Evolutionary conservation across 2,329 filamentous ascomycete species (phyloP), one percentile per base, ranked within the genome.

Genomic region (Reticulascus tulasneorum): DNA sequence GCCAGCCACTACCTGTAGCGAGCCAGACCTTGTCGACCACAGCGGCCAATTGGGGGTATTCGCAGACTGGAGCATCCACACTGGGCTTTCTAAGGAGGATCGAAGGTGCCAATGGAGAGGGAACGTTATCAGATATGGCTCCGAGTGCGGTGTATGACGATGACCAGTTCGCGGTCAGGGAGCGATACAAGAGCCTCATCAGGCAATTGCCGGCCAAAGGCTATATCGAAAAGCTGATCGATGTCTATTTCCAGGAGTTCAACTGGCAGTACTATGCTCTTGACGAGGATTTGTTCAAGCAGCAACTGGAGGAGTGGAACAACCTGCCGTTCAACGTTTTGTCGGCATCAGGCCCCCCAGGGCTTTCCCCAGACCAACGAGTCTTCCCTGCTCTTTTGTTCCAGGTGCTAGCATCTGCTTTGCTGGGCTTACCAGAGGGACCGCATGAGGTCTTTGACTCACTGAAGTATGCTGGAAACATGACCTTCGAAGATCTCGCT

Each of bases 361-460:
- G 66, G 5, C 55, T 80, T 18, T 56, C 67, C 4, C 62, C 66
- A 0, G 69, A 76, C 40, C 51, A 80, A 39, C 63, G 72, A 32
- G 71, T 69, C 5, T 79, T 82, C 38, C 78, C 78, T 2, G 76
- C 75, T 0, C 51, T 82, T 31, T 53, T 82, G 4, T 79, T 82
- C 47, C 73, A 81, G 49, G 63, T 79, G 21, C 52, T 77, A 12
- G 77, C 76, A 4, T 67, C 67, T 4, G 67, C 73, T 12, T 55
- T 82, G 26, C 59, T 81, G 33, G 65, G 71, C 21, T 59, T 80
- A 17, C 68, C 71, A 0, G 58, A 66, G 3, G 62, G 64, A 9
- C 56, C 66, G 8, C 66, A 75, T 20, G 55, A 66, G 24, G 66
- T 59, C 5, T 76, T 79, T 29, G 70, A 75, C 19, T 62, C 67